These are phyloP conservation scores for Tirmania nivea DNA, from an alignment of 495 filamentous ascomycete genomes.

Conservation along the genomic window DNA sequence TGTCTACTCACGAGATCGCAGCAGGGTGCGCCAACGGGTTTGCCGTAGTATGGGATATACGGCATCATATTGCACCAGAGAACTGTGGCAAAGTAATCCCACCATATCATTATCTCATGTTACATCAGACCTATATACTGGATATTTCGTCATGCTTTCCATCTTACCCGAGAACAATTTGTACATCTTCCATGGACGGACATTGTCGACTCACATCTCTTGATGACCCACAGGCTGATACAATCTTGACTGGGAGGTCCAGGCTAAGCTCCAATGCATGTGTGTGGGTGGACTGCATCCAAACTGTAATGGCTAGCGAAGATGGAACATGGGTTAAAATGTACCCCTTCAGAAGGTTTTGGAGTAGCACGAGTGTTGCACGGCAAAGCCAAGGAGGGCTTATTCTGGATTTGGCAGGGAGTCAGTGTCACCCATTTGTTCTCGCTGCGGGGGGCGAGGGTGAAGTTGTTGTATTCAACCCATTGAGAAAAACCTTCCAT, in stretches of 20 bases:
- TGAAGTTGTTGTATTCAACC: slow-evolving; percentile 32
- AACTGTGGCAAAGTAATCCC: slow-evolving; percentile 19
- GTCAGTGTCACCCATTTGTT: slow-evolving; percentile 31
- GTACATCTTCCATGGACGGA: slow-evolving; percentile 36
- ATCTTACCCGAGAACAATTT: slow-evolving; percentile 33
- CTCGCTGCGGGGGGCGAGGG: slow-evolving; percentile 37
- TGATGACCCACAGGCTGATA: slow-evolving; percentile 28
- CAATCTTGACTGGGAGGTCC: slow-evolving; percentile 28
- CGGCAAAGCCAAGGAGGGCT: slow-evolving; percentile 16
- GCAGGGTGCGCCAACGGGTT: slow-evolving; percentile 40
- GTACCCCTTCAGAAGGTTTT: slow-evolving; percentile 35
- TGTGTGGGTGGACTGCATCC: slow-evolving; percentile 35
- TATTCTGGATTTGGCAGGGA: slow-evolving; percentile 24
- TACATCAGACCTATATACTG: slow-evolving; percentile 40
- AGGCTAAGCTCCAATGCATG: slow-evolving; percentile 29
- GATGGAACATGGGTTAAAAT: slow-evolving; percentile 35
- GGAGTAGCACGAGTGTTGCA: slow-evolving; percentile 25
- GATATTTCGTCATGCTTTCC: slow-evolving; percentile 36
- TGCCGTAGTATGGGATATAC: slow-evolving; percentile 36
- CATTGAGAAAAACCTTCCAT: slow-evolving; percentile 32
- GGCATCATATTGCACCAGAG: slow-evolving; percentile 8
- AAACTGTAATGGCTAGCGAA: slow-evolving; percentile 33
- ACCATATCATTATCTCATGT: slow-evolving; percentile 31
- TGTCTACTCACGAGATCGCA: slow-evolving; percentile 37
- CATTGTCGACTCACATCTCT: slow-evolving; percentile 36